A percentile compares a stretch with the other conserved stretches of the same genome.
These are phyloP conservation scores for Phytophthora agathidicida DNA, from an alignment of 352 stramenopile genomes.

Conservation along the genomic window DNA sequence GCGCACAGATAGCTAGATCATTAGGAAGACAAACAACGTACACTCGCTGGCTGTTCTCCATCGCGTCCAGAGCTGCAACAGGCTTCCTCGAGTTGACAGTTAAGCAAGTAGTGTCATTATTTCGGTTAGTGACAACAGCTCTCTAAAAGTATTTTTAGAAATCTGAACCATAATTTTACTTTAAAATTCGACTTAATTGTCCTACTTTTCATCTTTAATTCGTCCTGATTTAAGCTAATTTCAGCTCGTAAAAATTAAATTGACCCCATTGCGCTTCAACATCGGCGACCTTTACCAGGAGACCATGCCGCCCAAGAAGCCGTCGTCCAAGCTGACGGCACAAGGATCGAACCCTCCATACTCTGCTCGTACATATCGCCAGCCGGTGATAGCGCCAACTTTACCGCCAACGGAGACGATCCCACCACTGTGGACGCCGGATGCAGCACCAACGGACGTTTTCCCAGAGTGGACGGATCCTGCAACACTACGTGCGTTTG, in stretches of 20 bases:
- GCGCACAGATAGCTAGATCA: not conserved
- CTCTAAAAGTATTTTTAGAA: too few relatives aligned
- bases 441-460: constrained; percentile 35
- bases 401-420: constrained; percentile 43
- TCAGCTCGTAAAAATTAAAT: too few relatives aligned
- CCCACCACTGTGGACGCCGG: constrained; percentile 48
- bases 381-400: constrained; percentile 30
- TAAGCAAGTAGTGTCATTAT: too few relatives aligned
- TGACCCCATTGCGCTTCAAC: constrained; percentile 18
- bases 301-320: constrained; percentile 50
- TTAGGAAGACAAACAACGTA: constrained; percentile 5
- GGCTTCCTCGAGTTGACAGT: too few relatives aligned
- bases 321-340: constrained; percentile 39
- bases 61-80: too few relatives aligned
- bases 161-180: too few relatives aligned
- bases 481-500: constrained; percentile 24
- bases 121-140: too few relatives aligned
- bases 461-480: constrained; percentile 71
- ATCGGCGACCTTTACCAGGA: constrained; percentile 4
- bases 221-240: too few relatives aligned
- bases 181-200: too few relatives aligned
- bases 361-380: constrained; percentile 10
- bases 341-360: constrained; percentile 25
- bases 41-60: constrained; percentile 30
- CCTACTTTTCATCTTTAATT: too few relatives aligned